Evolutionary conservation across 2,329 filamentous ascomycete genomes (phyloP).

Genomic region (Alternaria burnsii): DNA sequence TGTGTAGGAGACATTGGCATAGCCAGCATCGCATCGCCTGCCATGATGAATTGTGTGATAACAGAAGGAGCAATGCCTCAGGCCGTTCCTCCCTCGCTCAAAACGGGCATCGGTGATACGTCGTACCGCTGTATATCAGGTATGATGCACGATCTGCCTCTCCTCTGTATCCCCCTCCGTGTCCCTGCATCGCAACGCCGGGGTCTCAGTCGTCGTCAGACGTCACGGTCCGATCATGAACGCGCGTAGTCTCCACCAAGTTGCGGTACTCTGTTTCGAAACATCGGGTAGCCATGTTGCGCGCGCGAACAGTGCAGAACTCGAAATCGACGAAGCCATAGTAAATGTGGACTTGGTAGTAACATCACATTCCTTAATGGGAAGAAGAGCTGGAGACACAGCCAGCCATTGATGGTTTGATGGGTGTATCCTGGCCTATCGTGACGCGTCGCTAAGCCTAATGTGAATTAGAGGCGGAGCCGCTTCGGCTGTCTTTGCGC

Average conservation of each 20-base stretch:
- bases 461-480: neutral
- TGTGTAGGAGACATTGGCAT: conserved; percentile 40
- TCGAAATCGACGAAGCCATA: neutral
- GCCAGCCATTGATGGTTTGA: neutral
- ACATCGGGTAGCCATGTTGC: neutral
- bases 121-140: neutral
- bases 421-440: neutral
- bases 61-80: neutral
- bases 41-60: conserved; percentile 21
- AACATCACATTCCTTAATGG: neutral
- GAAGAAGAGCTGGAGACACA: neutral
- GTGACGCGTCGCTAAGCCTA: conserved; percentile 1
- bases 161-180: neutral
- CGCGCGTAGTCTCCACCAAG: conserved; percentile 14
- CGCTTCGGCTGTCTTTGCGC: conserved; percentile 2
- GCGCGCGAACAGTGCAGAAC: neutral
- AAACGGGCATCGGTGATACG: neutral
- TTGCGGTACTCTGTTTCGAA: neutral
- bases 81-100: neutral
- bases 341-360: neutral
- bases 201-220: conserved; percentile 10
- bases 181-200: neutral
- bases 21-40: conserved; percentile 32
- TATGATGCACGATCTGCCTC: neutral
- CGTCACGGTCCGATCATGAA: conserved; percentile 16